phyloP scores from a whole-genome alignment of 345 rosid species.

The Eucalyptus globulus region DNA sequence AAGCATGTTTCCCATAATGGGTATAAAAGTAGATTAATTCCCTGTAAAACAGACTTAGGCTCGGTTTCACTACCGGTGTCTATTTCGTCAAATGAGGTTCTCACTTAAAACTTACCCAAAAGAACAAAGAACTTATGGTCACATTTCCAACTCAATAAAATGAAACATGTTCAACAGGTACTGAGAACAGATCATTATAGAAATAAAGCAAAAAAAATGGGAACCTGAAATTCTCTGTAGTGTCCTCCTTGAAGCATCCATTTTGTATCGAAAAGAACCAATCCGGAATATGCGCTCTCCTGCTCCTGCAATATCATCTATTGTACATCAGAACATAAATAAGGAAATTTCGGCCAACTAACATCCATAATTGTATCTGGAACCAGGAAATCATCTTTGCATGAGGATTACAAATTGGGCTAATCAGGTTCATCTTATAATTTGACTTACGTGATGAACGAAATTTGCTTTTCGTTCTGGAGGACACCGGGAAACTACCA shows the following conservation, averaged over 20 bases:
- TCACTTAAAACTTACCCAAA: background rate
- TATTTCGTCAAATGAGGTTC: background rate
- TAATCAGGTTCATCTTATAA: background rate
- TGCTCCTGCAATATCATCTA: conserved; percentile 31
- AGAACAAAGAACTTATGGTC: background rate
- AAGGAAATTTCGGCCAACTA: background rate
- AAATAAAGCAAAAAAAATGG: background rate
- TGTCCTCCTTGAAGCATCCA: conserved; percentile 88
- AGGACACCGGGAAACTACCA: conserved; percentile 10
- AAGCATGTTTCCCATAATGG: background rate
- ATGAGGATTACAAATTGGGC: background rate
- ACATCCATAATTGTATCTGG: background rate
- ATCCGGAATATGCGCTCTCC: conserved; percentile 78
- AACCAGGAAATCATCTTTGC: background rate
- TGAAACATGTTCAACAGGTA: background rate
- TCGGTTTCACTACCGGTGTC: background rate
- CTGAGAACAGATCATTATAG: background rate
- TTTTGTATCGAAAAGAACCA: conserved; percentile 75
- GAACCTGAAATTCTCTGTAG: conserved; percentile 53
- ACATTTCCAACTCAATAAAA: background rate
- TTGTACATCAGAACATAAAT: background rate
- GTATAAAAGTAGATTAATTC: background rate
- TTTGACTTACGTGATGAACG: conserved; percentile 28
- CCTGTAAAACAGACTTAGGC: background rate
- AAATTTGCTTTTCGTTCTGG: conserved; percentile 27